phyloP scores from a whole-genome alignment of 352 stramenopile genomes.

The Globisporangium apiculatum region DNA sequence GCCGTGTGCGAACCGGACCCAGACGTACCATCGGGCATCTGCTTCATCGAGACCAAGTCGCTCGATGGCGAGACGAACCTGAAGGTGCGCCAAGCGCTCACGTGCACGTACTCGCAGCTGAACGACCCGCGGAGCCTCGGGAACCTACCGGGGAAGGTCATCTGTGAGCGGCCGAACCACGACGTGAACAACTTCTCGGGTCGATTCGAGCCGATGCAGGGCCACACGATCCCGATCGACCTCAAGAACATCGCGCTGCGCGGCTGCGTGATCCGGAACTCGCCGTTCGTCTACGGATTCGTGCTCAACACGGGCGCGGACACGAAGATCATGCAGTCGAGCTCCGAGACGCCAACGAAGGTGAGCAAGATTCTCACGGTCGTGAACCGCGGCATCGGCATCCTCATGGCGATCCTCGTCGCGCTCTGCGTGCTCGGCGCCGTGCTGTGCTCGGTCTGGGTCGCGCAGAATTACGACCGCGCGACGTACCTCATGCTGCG shows the following conservation, averaged over 20 bases:
- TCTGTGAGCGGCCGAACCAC: slow-evolving; percentile 80
- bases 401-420: slow-evolving; percentile 69
- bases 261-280: slow-evolving; percentile 83
- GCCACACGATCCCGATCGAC: slow-evolving; percentile 76
- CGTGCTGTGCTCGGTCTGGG: slow-evolving; percentile 62
- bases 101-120: slow-evolving; percentile 80
- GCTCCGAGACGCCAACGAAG: slow-evolving; percentile 64
- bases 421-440: slow-evolving; percentile 67
- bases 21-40: slow-evolving; percentile 58
- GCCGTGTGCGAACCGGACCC: slow-evolving; percentile 64
- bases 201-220: slow-evolving; percentile 64
- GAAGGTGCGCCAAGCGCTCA: slow-evolving; percentile 77
- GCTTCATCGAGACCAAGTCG: slow-evolving; percentile 85
- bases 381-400: slow-evolving; percentile 69
- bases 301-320: slow-evolving; percentile 79
- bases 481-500: slow-evolving; percentile 69
- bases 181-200: slow-evolving; percentile 85
- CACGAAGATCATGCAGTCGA: slow-evolving; percentile 87
- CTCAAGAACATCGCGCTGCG: slow-evolving; percentile 80
- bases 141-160: slow-evolving; percentile 57
- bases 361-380: slow-evolving; percentile 81
- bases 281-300: slow-evolving; percentile 65
- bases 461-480: slow-evolving; percentile 41
- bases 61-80: slow-evolving; percentile 85
- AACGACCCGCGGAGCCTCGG: slow-evolving; percentile 57